phyloP scores from a whole-genome alignment of 2,329 filamentous ascomycete genomes.

The Aspergillus nomiae region DNA sequence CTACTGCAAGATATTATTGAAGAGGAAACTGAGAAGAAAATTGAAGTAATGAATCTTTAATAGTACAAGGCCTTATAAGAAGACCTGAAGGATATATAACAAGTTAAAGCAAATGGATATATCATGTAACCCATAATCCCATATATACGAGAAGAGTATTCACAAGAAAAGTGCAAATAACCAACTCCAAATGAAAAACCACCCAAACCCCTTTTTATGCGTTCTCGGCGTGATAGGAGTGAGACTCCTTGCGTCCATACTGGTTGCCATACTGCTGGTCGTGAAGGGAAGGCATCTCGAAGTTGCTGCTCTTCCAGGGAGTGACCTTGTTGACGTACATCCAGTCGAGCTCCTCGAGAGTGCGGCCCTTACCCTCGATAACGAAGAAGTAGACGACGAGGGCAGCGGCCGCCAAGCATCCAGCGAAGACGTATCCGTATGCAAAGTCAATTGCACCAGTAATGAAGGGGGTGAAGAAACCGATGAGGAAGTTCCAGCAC shows the following conservation, averaged over 20 bases:
- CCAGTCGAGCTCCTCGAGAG: slow-evolving; percentile 73
- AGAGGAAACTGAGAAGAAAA: not conserved
- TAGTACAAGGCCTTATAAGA: not conserved
- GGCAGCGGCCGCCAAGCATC: slow-evolving; percentile 66
- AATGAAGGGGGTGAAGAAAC: slow-evolving; percentile 79
- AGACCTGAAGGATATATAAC: not conserved
- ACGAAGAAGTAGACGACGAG: slow-evolving; percentile 72
- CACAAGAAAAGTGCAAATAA: not conserved
- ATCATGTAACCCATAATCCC: not conserved
- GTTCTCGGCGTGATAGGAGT: slow-evolving; percentile 30
- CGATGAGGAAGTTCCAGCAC: slow-evolving; percentile 71
- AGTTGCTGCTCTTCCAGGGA: slow-evolving; percentile 61
- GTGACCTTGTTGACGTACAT: slow-evolving; percentile 68
- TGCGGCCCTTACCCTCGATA: slow-evolving; percentile 70
- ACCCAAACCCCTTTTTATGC: slow-evolving; percentile 18
- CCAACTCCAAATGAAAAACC: not conserved
- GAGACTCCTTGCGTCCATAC: slow-evolving; percentile 25
- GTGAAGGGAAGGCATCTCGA: slow-evolving; percentile 28
- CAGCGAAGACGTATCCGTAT: slow-evolving; percentile 77
- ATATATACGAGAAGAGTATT: not conserved
- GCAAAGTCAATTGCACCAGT: slow-evolving; percentile 69
- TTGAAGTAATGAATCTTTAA: not conserved
- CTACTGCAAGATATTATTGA: not conserved
- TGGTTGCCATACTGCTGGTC: slow-evolving; percentile 5
- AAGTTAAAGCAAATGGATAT: not conserved